A percentile compares a stretch with the other conserved stretches of the same genome.
Conservation (phyloP, 176 grass and related monocot genomes). For the Oropetium thomaeum region DNA sequence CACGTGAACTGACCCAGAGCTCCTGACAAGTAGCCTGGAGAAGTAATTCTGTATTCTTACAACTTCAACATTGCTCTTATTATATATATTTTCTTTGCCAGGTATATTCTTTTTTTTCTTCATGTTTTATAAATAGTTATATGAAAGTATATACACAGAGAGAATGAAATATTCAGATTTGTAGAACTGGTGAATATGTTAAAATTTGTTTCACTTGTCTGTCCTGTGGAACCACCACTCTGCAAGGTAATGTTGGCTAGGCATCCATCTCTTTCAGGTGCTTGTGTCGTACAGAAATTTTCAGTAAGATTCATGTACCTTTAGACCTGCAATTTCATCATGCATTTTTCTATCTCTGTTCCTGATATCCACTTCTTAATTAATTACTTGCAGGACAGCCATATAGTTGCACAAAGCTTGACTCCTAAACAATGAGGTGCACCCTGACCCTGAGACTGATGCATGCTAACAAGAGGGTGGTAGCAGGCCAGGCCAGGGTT, state of each 20-base stretch:
- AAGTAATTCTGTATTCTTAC: background rate
- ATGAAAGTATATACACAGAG: background rate
- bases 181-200: background rate
- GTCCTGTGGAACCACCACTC: background rate
- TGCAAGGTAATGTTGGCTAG: background rate
- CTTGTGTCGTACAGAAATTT: background rate
- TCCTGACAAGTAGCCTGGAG: constrained; percentile 1
- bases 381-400: background rate
- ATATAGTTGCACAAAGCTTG: background rate
- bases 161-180: background rate
- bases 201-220: background rate
- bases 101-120: background rate
- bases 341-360: background rate
- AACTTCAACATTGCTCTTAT: background rate
- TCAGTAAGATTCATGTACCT: background rate
- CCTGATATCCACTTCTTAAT: background rate
- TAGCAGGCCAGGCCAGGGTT: background rate
- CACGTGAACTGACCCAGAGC: constrained; percentile 6
- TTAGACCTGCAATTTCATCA: background rate
- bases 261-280: background rate
- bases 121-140: background rate
- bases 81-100: background rate
- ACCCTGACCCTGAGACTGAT: constrained; percentile 31
- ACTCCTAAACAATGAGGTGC: constrained; percentile 14
- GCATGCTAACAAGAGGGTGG: constrained; percentile 23